phyloP scores from a whole-genome alignment of 2,329 filamentous ascomycete genomes.

The Colletotrichum higginsianum region DNA sequence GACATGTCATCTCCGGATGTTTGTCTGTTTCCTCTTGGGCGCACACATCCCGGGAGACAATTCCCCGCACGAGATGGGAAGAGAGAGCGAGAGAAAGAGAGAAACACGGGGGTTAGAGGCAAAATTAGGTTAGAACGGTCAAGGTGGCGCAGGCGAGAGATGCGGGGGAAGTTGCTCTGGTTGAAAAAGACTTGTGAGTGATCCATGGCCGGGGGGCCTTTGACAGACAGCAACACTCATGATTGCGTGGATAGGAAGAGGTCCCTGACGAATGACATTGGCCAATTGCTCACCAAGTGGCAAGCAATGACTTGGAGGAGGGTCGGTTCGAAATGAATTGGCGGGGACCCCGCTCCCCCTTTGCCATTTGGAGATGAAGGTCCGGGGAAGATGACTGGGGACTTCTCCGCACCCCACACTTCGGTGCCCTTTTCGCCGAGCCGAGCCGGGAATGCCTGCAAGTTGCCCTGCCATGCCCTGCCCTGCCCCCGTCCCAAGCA shows the following conservation, averaged over 20 bases:
- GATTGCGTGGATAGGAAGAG: slow-evolving; percentile 30
- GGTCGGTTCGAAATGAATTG: background rate
- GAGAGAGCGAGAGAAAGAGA: background rate
- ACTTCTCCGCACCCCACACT: slow-evolving; percentile 23
- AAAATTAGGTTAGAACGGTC: background rate
- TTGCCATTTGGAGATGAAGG: slow-evolving; percentile 16
- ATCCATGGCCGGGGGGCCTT: background rate
- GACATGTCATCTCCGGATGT: slow-evolving; percentile 30
- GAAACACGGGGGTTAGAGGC: slow-evolving; percentile 5
- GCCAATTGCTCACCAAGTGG: slow-evolving; percentile 11
- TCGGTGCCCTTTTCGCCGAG: slow-evolving; percentile 30
- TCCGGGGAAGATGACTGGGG: slow-evolving; percentile 6
- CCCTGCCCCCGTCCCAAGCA: background rate
- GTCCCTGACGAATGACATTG: slow-evolving; percentile 11
- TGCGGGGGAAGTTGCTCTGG: slow-evolving; percentile 24
- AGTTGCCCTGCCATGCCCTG: background rate
- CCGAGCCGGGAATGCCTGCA: background rate
- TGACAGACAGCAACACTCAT: slow-evolving; percentile 19
- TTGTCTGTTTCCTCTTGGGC: slow-evolving; percentile 3
- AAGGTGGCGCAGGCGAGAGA: background rate
- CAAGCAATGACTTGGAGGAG: background rate
- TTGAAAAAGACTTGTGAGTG: background rate
- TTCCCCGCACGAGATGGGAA: slow-evolving; percentile 20
- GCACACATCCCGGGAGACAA: background rate
- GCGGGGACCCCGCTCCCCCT: slow-evolving; percentile 9